Evolutionary conservation across 495 filamentous ascomycete genomes (phyloP).

Genomic region (Penicillium coffeae): DNA sequence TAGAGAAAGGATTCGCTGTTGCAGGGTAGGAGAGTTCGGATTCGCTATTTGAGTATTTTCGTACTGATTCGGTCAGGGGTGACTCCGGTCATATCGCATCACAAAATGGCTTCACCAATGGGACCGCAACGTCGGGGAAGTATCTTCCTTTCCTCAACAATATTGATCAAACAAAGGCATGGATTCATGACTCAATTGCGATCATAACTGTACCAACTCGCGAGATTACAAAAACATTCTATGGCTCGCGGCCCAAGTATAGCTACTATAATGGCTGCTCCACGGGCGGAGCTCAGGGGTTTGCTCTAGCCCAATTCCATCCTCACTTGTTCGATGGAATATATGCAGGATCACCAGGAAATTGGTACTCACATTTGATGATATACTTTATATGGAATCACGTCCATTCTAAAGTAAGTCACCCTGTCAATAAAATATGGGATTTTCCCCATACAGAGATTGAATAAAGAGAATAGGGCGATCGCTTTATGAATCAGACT

Average conservation of each 20-base stretch:
- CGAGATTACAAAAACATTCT: constrained; percentile 25
- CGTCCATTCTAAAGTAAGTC: constrained; percentile 1
- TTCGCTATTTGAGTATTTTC: no score
- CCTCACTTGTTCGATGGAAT: constrained; percentile 42
- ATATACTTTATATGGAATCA: constrained; percentile 42
- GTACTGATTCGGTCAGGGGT: no score
- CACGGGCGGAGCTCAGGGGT: constrained; percentile 47
- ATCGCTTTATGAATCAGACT: constrained; percentile 22
- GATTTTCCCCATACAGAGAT: constrained; percentile 1
- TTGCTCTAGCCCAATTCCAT: constrained; percentile 40
- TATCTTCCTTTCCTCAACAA: constrained; percentile 29
- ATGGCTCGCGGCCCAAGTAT: constrained; percentile 21
- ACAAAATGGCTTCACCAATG: constrained; percentile 20
- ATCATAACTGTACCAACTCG: constrained; percentile 31
- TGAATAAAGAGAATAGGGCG: no score
- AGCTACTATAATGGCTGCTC: constrained; percentile 42
- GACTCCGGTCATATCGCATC: constrained; percentile 27
- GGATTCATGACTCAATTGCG: constrained; percentile 43
- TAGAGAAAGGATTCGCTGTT: constrained; percentile 35
- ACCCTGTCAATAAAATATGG: no score
- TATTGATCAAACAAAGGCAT: constrained; percentile 29
- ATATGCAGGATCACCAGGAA: constrained; percentile 36
- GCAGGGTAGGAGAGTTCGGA: no score
- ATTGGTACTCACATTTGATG: constrained; percentile 41
- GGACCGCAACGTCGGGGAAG: no score